A percentile compares a stretch with the other conserved stretches of the same genome.
These are phyloP conservation scores for Rhizopogon vesiculosus DNA, from an alignment of 768 basidiomycete genomes.

Conservation along the genomic window DNA sequence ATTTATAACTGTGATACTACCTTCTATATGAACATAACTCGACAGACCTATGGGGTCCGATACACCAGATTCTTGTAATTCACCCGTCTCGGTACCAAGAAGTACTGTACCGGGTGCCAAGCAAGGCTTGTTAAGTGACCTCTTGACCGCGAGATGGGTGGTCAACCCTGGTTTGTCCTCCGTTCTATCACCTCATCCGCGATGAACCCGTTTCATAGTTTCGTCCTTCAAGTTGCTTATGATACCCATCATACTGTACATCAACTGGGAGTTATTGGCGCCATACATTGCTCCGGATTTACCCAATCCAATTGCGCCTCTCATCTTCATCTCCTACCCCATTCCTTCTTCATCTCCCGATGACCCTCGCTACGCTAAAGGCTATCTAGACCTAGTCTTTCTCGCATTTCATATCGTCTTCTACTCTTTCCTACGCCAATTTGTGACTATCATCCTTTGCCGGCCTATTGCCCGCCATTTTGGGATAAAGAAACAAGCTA, in stretches of 20 bases:
- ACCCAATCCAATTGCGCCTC: slow-evolving; percentile 66
- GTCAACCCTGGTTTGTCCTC: slow-evolving; percentile 57
- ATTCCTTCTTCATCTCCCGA: slow-evolving; percentile 45
- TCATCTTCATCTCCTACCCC: slow-evolving; percentile 72
- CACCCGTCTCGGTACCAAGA: slow-evolving; percentile 17
- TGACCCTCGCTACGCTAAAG: slow-evolving; percentile 67
- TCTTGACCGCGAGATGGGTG: slow-evolving; percentile 62
- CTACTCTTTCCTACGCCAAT: slow-evolving; percentile 85
- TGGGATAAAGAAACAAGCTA: slow-evolving; percentile 61
- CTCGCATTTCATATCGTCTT: slow-evolving; percentile 80
- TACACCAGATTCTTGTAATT: slow-evolving; percentile 32
- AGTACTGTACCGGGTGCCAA: slow-evolving; percentile 16
- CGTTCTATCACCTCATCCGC: neutral
- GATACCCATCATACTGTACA: slow-evolving; percentile 54
- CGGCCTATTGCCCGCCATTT: slow-evolving; percentile 64
- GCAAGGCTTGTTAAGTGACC: slow-evolving; percentile 46
- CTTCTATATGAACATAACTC: neutral
- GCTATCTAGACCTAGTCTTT: slow-evolving; percentile 73
- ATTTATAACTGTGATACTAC: neutral
- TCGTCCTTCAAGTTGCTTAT: slow-evolving; percentile 66
- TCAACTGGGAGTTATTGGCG: slow-evolving; percentile 57
- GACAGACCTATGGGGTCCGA: slow-evolving; percentile 35
- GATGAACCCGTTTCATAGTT: slow-evolving; percentile 29
- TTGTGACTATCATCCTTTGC: slow-evolving; percentile 58
- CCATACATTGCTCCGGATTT: slow-evolving; percentile 42